These are phyloP conservation scores for Salix exigua DNA, from an alignment of 345 rosid species.

Conservation along the genomic window DNA sequence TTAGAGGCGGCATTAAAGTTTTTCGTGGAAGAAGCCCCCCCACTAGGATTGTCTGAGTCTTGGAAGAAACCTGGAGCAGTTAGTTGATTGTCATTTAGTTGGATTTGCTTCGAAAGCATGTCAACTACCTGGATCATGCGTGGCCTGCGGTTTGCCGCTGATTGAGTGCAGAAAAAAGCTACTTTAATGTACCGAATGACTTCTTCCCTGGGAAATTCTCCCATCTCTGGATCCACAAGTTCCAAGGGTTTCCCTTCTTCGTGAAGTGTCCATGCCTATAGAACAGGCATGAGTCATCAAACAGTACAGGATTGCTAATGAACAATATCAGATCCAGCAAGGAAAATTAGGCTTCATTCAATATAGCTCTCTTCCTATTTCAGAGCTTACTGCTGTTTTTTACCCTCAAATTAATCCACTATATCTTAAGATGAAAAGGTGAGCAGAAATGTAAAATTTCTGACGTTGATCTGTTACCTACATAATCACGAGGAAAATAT, in stretches of 20 bases:
- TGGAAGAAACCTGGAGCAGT: conserved; percentile 61
- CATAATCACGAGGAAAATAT: not conserved
- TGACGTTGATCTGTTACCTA: not conserved
- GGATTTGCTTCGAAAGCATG: conserved; percentile 50
- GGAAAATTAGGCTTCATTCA: not conserved
- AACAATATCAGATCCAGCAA: not conserved
- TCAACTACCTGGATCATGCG: conserved; percentile 59
- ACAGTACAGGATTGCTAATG: not conserved
- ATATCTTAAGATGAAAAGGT: not conserved
- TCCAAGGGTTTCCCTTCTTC: conserved; percentile 46
- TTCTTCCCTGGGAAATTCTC: conserved; percentile 47
- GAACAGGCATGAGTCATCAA: not conserved
- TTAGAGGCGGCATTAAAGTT: conserved; percentile 28
- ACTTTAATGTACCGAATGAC: conserved; percentile 52
- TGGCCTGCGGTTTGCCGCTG: conserved; percentile 49
- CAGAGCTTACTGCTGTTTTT: not conserved
- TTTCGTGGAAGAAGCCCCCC: conserved; percentile 22
- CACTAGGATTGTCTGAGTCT: conserved; percentile 20
- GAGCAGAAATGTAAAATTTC: conserved; percentile 3
- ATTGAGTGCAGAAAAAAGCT: conserved; percentile 71
- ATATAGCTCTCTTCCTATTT: not conserved
- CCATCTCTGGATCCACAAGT: conserved; percentile 52
- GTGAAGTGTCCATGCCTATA: conserved; percentile 61
- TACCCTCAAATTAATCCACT: no score
- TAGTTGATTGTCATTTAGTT: conserved; percentile 48